These are phyloP conservation scores for Cyberlindnera mrakii DNA, from an alignment of 805 yeast genomes.

Conservation along the genomic window DNA sequence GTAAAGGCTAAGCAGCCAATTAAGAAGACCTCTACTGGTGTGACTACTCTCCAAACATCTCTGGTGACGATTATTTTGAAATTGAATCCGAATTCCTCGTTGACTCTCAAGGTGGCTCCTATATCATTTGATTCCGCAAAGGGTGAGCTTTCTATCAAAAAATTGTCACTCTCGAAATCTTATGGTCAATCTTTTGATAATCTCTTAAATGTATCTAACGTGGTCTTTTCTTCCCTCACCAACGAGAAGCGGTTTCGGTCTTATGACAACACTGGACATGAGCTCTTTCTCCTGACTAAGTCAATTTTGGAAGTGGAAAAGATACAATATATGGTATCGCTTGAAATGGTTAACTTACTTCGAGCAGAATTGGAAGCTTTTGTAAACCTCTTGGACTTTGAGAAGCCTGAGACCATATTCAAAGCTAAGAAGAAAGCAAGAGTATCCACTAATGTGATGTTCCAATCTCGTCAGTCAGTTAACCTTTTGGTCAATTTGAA, in stretches of 20 bases:
- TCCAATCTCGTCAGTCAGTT: constrained; percentile 16
- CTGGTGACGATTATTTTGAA: constrained; percentile 7
- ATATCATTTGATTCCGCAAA: constrained; percentile 34
- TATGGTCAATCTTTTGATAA: constrained; percentile 13
- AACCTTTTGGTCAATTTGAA: constrained; percentile 9
- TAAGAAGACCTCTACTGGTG: constrained; percentile 2
- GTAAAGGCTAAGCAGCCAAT: constrained; percentile 5
- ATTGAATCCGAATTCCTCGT: not conserved
- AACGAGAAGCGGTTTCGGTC: constrained; percentile 21
- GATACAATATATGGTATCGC: constrained; percentile 25
- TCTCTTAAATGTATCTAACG: constrained; percentile 19
- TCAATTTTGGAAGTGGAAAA: constrained; percentile 15
- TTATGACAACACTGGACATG: constrained; percentile 27
- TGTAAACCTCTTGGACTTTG: constrained; percentile 6
- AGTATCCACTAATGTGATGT: constrained; percentile 13
- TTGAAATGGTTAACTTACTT: constrained; percentile 22
- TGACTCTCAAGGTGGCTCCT: constrained; percentile 35
- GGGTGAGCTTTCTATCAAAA: constrained; percentile 29
- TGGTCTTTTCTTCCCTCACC: constrained; percentile 8
- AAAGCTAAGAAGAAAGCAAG: constrained; percentile 21
- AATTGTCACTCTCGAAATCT: constrained; percentile 20
- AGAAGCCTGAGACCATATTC: constrained; percentile 15
- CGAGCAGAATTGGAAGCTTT: constrained; percentile 5
- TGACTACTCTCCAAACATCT: constrained; percentile 18
- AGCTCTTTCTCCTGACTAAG: constrained; percentile 16